Percentiles rank a stretch among this genome's conserved stretches.
These are phyloP conservation scores for Cystobasidium slooffiae DNA, from an alignment of 1,284 basidiomycete species.

Conservation along the genomic window DNA sequence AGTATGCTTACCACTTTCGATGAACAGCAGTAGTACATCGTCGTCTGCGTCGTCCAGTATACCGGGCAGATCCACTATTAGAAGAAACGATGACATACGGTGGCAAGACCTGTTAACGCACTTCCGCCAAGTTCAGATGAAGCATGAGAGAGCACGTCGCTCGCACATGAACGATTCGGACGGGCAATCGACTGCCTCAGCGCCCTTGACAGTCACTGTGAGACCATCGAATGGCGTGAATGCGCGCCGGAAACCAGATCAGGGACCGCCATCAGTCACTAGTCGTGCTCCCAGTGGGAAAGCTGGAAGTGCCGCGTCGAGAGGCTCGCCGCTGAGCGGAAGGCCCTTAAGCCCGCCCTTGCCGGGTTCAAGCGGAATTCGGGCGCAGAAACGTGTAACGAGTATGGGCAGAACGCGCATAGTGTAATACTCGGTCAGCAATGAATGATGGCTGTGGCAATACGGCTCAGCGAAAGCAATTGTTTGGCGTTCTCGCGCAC, in stretches of 20 bases:
- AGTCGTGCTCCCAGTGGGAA: neutral
- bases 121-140: slow-evolving; percentile 50
- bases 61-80: slow-evolving; percentile 32
- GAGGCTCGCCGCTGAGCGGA: slow-evolving; percentile 9
- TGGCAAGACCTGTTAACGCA: slow-evolving; percentile 88
- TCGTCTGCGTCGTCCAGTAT: slow-evolving; percentile 12
- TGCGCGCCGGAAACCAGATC: slow-evolving; percentile 14
- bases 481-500: neutral
- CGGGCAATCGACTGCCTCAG: slow-evolving; percentile 15
- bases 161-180: slow-evolving; percentile 30
- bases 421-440: neutral
- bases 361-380: neutral
- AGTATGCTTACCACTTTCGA: too few relatives aligned
- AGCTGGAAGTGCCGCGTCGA: neutral
- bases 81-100: slow-evolving; percentile 73
- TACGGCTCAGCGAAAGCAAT: neutral
- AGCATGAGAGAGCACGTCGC: slow-evolving; percentile 43
- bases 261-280: neutral
- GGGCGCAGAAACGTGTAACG: slow-evolving; percentile 9
- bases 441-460: neutral
- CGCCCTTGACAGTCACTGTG: slow-evolving; percentile 13
- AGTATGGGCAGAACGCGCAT: slow-evolving; percentile 12
- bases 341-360: slow-evolving; percentile 24
- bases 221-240: neutral
- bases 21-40: slow-evolving; percentile 55